These are phyloP conservation scores for Trypanosoma rangeli DNA, from an alignment of 208 protist species.

Conservation along the genomic window DNA sequence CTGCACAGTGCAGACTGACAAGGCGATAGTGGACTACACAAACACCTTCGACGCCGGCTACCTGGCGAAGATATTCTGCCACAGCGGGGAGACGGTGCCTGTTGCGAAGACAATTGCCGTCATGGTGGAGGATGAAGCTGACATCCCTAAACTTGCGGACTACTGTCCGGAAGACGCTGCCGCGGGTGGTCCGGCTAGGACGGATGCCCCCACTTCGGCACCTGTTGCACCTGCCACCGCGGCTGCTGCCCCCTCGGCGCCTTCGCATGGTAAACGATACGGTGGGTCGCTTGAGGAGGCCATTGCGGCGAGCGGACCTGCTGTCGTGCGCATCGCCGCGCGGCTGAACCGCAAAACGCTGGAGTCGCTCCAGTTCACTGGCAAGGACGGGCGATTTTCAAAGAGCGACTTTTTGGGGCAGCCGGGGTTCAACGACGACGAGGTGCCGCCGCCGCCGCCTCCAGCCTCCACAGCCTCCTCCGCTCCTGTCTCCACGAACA, in stretches of 20 bases:
- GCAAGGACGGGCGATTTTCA: slow-evolving; percentile 72
- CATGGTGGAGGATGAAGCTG: slow-evolving; percentile 78
- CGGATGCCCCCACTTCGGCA: slow-evolving; percentile 14
- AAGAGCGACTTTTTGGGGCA: slow-evolving; percentile 79
- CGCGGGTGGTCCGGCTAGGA: neutral
- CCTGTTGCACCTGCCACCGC: slow-evolving; percentile 9
- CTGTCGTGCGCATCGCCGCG: slow-evolving; percentile 77
- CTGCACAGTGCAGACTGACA: slow-evolving; percentile 96
- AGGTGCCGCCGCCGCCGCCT: slow-evolving; percentile 13
- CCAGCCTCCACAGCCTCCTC: slow-evolving; percentile 6
- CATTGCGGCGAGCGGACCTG: slow-evolving; percentile 71
- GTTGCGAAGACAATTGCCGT: slow-evolving; percentile 89
- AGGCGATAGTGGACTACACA: slow-evolving; percentile 97
- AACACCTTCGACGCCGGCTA: slow-evolving; percentile 93
- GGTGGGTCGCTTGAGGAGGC: slow-evolving; percentile 62
- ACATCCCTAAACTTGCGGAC: slow-evolving; percentile 31
- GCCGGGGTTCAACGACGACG: slow-evolving; percentile 84
- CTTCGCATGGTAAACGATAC: slow-evolving; percentile 36
- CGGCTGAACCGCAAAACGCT: slow-evolving; percentile 45
- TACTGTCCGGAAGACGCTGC: slow-evolving; percentile 38
- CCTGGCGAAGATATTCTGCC: slow-evolving; percentile 94
- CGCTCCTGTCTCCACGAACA: slow-evolving; percentile 14
- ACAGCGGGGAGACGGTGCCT: slow-evolving; percentile 67
- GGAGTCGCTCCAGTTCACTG: slow-evolving; percentile 50
- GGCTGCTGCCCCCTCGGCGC: slow-evolving; percentile 16